Conservation (phyloP, 2,329 filamentous ascomycete genomes). For the Kalmusia sp. region DNA sequence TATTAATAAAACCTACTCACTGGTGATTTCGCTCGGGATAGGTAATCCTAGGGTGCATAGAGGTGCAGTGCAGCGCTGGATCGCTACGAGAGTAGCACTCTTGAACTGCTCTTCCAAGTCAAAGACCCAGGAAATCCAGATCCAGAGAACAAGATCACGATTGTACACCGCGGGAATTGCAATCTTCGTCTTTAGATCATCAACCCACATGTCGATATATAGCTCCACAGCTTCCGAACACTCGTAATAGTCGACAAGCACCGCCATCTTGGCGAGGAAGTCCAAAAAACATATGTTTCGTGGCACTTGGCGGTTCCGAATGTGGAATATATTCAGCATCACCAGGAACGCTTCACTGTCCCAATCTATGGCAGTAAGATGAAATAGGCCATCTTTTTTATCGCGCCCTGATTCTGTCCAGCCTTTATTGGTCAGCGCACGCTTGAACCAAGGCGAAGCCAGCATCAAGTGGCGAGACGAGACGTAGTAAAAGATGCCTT, state of each 20-base stretch:
- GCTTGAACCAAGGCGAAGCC: slow-evolving; percentile 6
- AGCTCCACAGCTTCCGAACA: slow-evolving; percentile 53
- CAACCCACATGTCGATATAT: slow-evolving; percentile 52
- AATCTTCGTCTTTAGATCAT: slow-evolving; percentile 17
- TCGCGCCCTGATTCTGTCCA: slow-evolving; percentile 2
- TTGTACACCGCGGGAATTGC: slow-evolving; percentile 14
- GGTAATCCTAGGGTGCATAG: slow-evolving; percentile 8
- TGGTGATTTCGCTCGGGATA: neutral
- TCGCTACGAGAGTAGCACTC: slow-evolving; percentile 13
- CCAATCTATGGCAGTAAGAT: slow-evolving; percentile 22
- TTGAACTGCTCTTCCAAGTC: slow-evolving; percentile 14
- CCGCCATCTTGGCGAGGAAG: slow-evolving; percentile 53
- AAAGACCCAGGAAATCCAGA: slow-evolving; percentile 29
- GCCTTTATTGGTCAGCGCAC: neutral
- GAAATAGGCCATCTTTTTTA: slow-evolving; percentile 12
- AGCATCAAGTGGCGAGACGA: slow-evolving; percentile 6
- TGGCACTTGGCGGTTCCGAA: slow-evolving; percentile 51
- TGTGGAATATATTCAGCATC: slow-evolving; percentile 57
- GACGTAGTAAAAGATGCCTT: slow-evolving; percentile 7
- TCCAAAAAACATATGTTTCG: slow-evolving; percentile 47
- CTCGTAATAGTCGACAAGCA: slow-evolving; percentile 53
- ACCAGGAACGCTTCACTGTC: slow-evolving; percentile 51
- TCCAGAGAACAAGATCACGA: slow-evolving; percentile 29
- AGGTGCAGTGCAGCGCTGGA: slow-evolving; percentile 4
- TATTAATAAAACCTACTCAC: neutral